Evolutionary conservation across 164 flowering plant species (phyloP).

Genomic region (Chimonanthus praecox): DNA sequence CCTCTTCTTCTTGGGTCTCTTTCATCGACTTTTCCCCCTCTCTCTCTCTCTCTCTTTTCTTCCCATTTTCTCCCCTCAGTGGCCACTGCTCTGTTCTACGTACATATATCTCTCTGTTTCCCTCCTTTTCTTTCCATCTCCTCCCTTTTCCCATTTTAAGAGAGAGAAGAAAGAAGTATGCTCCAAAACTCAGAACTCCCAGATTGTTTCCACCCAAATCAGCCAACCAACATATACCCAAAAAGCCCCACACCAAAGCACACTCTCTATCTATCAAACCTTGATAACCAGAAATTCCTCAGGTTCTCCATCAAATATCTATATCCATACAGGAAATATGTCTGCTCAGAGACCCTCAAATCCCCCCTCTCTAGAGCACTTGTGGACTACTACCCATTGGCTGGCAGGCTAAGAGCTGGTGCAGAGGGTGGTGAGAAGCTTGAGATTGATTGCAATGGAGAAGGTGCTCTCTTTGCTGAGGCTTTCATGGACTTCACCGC

Average conservation of each 20-base stretch:
- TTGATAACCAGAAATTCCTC: conserved; percentile 80
- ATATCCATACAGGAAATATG: conserved; percentile 44
- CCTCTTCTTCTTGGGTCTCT: not conserved
- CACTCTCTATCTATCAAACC: conserved; percentile 65
- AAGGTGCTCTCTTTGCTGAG: conserved; percentile 82
- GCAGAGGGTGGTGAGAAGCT: conserved; percentile 48
- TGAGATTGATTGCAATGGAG: conserved; percentile 72
- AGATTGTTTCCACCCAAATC: conserved; percentile 42
- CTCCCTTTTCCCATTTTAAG: not conserved
- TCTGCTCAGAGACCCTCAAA: conserved; percentile 32
- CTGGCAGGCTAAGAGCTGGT: conserved; percentile 61
- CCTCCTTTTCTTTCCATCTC: conserved; percentile 6
- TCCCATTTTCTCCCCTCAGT: not conserved
- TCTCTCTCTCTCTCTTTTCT: not conserved
- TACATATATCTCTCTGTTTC: not conserved
- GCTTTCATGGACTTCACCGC: conserved; percentile 64
- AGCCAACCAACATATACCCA: conserved; percentile 51
- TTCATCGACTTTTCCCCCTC: not conserved
- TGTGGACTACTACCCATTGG: conserved; percentile 83
- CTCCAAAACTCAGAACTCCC: conserved; percentile 50
- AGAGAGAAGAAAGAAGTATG: conserved; percentile 21
- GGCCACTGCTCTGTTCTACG: not conserved
- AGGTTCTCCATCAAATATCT: conserved; percentile 84
- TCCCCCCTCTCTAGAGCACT: conserved; percentile 58
- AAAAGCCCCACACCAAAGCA: conserved; percentile 57